A percentile compares a stretch with the other conserved stretches of the same genome.
Evolutionary conservation across 2,329 filamentous ascomycete species (phyloP).

Genomic region (Botrytis sinoallii): DNA sequence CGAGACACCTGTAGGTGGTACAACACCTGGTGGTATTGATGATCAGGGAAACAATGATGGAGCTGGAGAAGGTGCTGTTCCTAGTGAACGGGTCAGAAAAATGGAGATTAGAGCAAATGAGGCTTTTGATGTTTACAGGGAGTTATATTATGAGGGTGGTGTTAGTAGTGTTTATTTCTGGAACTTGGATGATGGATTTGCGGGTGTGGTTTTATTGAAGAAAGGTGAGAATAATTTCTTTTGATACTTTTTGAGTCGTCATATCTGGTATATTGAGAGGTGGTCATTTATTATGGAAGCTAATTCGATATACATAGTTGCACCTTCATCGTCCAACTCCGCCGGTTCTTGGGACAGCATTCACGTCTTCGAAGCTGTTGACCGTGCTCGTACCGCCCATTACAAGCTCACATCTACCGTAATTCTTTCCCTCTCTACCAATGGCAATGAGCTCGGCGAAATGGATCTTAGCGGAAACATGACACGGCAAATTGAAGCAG

Average conservation of each 20-base stretch:
- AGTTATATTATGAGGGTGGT: conserved; percentile 95
- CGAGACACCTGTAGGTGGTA: conserved; percentile 77
- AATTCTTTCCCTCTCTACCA: conserved; percentile 79
- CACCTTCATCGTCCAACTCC: conserved; percentile 60
- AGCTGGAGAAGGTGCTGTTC: conserved; percentile 75
- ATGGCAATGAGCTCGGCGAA: conserved; percentile 66
- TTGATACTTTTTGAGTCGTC: not conserved
- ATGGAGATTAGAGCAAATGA: conserved; percentile 95
- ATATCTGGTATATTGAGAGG: not conserved
- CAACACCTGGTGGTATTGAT: conserved; percentile 52
- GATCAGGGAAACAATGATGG: conserved; percentile 52
- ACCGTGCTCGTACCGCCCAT: conserved; percentile 85
- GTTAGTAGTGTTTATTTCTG: conserved; percentile 97
- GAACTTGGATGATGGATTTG: conserved; percentile 97
- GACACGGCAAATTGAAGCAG: conserved; percentile 93
- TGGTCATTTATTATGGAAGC: not conserved
- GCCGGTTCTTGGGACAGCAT: conserved; percentile 96
- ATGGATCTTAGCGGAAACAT: conserved; percentile 96
- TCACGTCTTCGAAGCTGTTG: conserved; percentile 95
- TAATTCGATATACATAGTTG: conserved; percentile 48
- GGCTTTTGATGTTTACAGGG: conserved; percentile 93
- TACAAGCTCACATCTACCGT: conserved; percentile 98
- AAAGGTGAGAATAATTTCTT: conserved; percentile 60
- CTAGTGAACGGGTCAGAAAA: conserved; percentile 84
- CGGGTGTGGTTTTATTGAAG: conserved; percentile 91